These are phyloP conservation scores for Mycena pura DNA, from an alignment of 768 basidiomycete genomes.

Conservation along the genomic window DNA sequence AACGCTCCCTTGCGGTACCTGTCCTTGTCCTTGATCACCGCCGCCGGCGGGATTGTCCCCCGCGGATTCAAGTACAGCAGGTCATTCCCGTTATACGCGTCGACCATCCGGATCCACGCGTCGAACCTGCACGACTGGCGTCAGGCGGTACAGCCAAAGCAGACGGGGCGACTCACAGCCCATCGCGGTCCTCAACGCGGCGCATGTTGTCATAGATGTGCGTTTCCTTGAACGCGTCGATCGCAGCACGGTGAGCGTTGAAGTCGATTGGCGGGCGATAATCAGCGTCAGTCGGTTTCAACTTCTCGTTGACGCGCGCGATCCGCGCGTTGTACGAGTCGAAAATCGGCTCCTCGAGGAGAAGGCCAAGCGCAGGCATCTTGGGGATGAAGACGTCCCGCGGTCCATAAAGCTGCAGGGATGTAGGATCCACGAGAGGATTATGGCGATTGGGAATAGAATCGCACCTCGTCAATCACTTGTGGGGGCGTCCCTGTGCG, in stretches of 20 bases:
- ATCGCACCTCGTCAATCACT: conserved; percentile 73
- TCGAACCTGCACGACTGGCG: conserved; percentile 63
- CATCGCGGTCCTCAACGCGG: conserved; percentile 77
- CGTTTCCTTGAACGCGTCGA: conserved; percentile 83
- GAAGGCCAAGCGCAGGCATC: conserved; percentile 92
- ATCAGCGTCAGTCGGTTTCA: conserved; percentile 60
- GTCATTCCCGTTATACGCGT: conserved; percentile 79
- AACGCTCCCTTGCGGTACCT: conserved; percentile 61
- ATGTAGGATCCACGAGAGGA: background rate
- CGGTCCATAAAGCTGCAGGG: conserved; percentile 74
- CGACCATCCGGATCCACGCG: conserved; percentile 81
- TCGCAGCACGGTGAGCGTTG: conserved; percentile 64
- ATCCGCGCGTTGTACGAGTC: conserved; percentile 76
- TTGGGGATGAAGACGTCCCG: conserved; percentile 86
- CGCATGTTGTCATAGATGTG: conserved; percentile 91
- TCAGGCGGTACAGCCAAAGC: background rate
- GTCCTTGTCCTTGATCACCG: conserved; percentile 57
- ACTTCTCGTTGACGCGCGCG: conserved; percentile 53
- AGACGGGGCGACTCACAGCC: conserved; percentile 62
- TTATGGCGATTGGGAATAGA: background rate
- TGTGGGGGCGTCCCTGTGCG: conserved; percentile 78
- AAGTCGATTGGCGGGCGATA: conserved; percentile 80
- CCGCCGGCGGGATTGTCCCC: conserved; percentile 75
- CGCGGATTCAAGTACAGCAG: conserved; percentile 78
- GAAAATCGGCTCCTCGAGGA: conserved; percentile 89